These are phyloP conservation scores for Colletotrichum scovillei DNA, from an alignment of 2,329 filamentous ascomycete genomes.

Conservation along the genomic window DNA sequence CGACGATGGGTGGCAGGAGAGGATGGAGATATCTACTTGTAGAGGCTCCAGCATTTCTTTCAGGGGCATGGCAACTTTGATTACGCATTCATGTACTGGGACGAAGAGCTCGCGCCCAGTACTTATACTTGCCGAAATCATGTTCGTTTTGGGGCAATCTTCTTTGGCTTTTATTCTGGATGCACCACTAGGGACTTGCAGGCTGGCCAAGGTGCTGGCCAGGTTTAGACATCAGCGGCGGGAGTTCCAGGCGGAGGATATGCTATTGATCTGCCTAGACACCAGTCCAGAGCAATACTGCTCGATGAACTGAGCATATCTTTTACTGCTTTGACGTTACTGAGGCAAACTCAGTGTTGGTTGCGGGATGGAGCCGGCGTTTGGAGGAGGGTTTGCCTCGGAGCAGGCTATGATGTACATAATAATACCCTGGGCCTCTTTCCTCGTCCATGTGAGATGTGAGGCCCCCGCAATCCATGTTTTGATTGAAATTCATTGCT, in stretches of 20 bases:
- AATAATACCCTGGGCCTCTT: constrained; percentile 37
- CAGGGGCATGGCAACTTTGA: background rate
- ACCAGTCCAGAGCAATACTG: background rate
- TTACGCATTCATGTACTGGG: background rate
- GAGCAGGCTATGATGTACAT: constrained; percentile 14
- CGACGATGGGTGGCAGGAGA: constrained; percentile 85
- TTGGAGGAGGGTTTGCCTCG: background rate
- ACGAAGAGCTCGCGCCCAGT: background rate
- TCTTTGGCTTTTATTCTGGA: background rate
- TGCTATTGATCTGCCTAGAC: constrained; percentile 1
- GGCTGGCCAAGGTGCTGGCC: background rate
- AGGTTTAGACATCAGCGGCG: background rate
- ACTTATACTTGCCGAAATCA: background rate
- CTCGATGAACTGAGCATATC: background rate
- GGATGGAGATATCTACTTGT: constrained; percentile 93
- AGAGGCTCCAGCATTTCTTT: background rate
- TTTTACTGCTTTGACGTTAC: constrained; percentile 12
- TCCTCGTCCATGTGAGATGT: constrained; percentile 32
- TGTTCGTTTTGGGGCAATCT: background rate
- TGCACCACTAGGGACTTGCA: background rate
- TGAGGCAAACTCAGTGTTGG: background rate
- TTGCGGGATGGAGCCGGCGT: constrained; percentile 9
- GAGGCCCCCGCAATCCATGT: constrained; percentile 32
- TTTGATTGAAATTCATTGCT: constrained; percentile 1
- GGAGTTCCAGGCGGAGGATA: background rate